phyloP scores from a whole-genome alignment of 495 filamentous ascomycete species.

The Echria macrotheca region DNA sequence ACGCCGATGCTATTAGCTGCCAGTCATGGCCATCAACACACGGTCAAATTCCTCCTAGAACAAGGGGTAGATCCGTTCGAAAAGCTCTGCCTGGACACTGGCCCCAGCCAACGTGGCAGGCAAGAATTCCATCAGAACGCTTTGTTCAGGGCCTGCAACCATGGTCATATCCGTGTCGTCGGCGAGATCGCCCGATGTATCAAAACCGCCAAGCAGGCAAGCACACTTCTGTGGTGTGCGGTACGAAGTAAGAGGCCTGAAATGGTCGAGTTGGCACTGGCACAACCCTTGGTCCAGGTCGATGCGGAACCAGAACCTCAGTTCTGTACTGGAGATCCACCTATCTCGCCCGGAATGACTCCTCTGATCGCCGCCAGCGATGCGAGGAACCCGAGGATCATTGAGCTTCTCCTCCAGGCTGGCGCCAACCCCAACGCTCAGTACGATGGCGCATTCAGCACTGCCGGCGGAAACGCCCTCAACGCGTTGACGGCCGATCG shows the following conservation, averaged over 20 bases:
- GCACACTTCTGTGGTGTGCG: background rate
- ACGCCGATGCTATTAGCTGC: background rate
- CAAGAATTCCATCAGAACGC: background rate
- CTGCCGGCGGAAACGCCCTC: conserved; percentile 1
- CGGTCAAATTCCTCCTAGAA: background rate
- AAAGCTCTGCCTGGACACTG: background rate
- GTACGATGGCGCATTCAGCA: conserved; percentile 14
- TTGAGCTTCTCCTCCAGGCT: conserved; percentile 22
- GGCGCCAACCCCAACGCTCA: conserved; percentile 22
- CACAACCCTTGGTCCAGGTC: background rate
- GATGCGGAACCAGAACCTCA: too few relatives aligned
- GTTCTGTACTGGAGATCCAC: too few relatives aligned
- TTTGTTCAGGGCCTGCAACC: background rate
- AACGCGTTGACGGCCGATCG: conserved; percentile 16
- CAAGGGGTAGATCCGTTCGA: background rate
- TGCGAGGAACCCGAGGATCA: background rate
- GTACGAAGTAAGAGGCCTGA: background rate
- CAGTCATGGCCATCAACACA: too few relatives aligned
- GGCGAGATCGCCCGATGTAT: background rate
- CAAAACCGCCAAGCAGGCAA: conserved; percentile 10
- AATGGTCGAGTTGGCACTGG: background rate
- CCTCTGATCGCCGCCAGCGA: background rate
- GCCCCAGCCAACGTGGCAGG: too few relatives aligned
- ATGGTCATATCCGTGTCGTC: background rate
- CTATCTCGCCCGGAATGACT: background rate